Conservation (phyloP, 805 yeast genomes). For the Starmerella khaoyaiensis region DNA sequence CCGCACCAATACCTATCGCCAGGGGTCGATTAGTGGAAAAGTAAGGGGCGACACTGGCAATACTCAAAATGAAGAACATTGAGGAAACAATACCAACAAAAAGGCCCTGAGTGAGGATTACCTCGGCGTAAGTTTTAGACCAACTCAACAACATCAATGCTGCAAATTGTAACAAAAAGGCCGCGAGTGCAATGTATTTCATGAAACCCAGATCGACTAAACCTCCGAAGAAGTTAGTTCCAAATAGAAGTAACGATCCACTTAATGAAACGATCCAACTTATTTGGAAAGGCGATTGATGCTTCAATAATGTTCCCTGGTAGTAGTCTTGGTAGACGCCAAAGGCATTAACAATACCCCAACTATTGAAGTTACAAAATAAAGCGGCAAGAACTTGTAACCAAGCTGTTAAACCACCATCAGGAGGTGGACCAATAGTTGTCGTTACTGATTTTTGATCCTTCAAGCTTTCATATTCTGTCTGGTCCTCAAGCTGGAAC, state of each 20-base stretch:
- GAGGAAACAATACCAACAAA: constrained; percentile 37
- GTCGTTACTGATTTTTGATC: not conserved
- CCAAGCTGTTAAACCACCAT: constrained; percentile 23
- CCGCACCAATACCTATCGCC: constrained; percentile 36
- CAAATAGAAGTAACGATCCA: constrained; percentile 16
- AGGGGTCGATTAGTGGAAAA: constrained; percentile 34
- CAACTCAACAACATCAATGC: constrained; percentile 26
- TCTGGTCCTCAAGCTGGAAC: too few relatives aligned
- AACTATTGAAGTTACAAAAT: constrained; percentile 19
- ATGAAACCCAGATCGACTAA: constrained; percentile 25
- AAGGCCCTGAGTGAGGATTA: constrained; percentile 41
- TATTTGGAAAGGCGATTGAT: constrained; percentile 15
- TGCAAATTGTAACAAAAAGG: constrained; percentile 21
- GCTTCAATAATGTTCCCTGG: constrained; percentile 5
- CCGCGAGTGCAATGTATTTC: constrained; percentile 20
- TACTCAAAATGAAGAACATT: constrained; percentile 33
- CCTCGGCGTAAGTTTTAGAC: constrained; percentile 36
- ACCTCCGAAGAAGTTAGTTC: constrained; percentile 24
- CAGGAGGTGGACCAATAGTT: constrained; percentile 20
- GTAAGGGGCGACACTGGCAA: constrained; percentile 36
- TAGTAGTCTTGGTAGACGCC: constrained; percentile 24
- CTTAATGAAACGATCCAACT: constrained; percentile 21
- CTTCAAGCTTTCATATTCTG: not conserved
- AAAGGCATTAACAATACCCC: constrained; percentile 22
- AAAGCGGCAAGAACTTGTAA: constrained; percentile 22